Base-by-base conservation (phyloP, 805 yeast genomes). In the Wickerhamiella domercqiae region DNA sequence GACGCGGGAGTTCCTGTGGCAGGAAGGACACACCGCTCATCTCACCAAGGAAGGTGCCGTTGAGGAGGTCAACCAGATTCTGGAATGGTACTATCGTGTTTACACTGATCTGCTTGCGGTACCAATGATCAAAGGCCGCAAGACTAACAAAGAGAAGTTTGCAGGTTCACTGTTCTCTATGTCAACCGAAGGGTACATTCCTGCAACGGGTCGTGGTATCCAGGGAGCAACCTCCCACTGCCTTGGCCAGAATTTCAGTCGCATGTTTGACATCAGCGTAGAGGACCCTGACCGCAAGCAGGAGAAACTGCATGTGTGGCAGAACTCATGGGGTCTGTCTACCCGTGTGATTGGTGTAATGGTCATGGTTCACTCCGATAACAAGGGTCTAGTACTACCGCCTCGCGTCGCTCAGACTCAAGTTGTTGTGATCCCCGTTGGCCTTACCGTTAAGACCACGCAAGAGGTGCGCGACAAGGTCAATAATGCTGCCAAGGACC, bases 161-260 rank as follows among this genome's bases (percentile, higher is more conserved):
- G 98, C 99, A 30, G 99, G 99, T 60, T 95, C 95, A 59, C 74
- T 73, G 50, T 90, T 74, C 68, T 87, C 97, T 46, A 83, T 96
- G 39, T 86, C 98, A 32, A 77, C 76, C 50, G 99, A 90, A 65
- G 97, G 97, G 48, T 90, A 80, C 59, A 83, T 90, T 52, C 94
- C 95, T 50, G 81, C 95, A 44, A 90, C 97, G 39, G 99, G 99
- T 52, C 81, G 99, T 69, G 99, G 97, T 70, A 90, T 90, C 51
- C 99, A 90, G 67, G 98, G 97, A 63, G 99, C 87, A 43, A 90
- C 99, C 26, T 84, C 96, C 28, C 99, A 90, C 66, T 90, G 86
- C 59, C 68, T 90, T 59, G 99, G 99, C 50, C 93, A 83, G 62
- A 90, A 90, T 71, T 90, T 90, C 68, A 86, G 97, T 49, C 87